Base-by-base conservation (phyloP, 768 basidiomycete genomes). In the Tricholoma terreum region DNA sequence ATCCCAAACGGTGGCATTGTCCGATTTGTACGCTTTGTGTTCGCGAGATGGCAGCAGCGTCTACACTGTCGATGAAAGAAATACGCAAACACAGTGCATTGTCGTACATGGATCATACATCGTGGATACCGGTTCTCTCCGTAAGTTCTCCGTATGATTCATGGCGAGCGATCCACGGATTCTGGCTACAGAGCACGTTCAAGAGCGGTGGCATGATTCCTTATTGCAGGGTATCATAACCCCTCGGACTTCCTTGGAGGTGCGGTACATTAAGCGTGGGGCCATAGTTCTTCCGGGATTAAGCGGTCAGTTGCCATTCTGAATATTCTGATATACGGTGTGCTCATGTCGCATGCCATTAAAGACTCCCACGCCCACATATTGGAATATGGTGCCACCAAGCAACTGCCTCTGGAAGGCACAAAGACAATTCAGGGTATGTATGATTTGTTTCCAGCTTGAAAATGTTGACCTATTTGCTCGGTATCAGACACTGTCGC, bases 281-380 rank as follows among this genome's bases (percentile, higher is more conserved):
- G 80, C 87, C 42, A 82, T 87, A 53, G 70, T 90, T 43, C 79
- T 90, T 45, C 90, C 90, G 11, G 90, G 90, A 1, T 67, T 92
- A 55, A 86, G 80, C 67, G 88, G 87, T 88, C 61, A 63, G 83
- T 74, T 24, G 12, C 8, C 33, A 24, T 36, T 58, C 17, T 30
- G 34, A 43, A 35, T 21, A 50, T 49, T 53, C 52, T 59, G 21
- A 62, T 17, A 27, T 46, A 31, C 6, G 17, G 4, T 11, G 9
- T 10, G 12, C n/a, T 57, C 10, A 38, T 31, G 19, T 54, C 56
- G 48, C 56, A 43, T 48, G 36, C 36, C 3, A 8, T 54, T 34
- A n/a, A 62, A 89, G 90, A 92, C 71, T 87, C 90, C 3, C 90
- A 92, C 71, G 86, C 77, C 0, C 90, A 93, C 64, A 82, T 89